Conservation (phyloP, 139 green algal genomes). For the Micractinium sp. region DNA sequence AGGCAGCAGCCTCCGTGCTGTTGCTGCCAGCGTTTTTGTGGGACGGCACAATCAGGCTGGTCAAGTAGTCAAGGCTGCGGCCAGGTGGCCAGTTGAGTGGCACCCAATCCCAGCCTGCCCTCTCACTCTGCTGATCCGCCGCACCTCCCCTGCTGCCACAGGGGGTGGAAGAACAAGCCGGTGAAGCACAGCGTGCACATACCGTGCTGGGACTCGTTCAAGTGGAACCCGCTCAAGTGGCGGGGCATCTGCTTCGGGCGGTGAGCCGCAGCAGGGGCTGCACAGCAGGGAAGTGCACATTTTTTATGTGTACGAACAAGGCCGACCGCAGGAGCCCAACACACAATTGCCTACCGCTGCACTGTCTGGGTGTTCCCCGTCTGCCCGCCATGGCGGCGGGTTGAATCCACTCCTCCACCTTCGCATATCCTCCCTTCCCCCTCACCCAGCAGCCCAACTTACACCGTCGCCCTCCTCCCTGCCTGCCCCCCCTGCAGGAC, state of each 20-base stretch:
- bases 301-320: no score
- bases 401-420: not conserved
- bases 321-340: no score
- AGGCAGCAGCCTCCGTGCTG: no score
- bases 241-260: constrained; percentile 44
- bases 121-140: not conserved
- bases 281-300: no score
- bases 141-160: not conserved
- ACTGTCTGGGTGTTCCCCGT: not conserved
- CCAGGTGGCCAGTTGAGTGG: not conserved
- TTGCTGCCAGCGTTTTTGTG: not conserved
- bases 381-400: no score
- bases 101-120: not conserved
- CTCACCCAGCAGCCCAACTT: not conserved
- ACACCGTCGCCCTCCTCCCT: not conserved
- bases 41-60: not conserved
- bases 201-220: constrained; percentile 57
- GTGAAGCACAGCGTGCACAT: constrained; percentile 56
- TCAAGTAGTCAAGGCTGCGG: no score
- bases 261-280: not conserved
- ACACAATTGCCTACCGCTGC: not conserved
- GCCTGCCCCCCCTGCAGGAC: constrained; percentile 13
- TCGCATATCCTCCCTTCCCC: not conserved
- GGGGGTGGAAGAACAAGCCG: constrained; percentile 12
- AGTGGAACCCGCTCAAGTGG: constrained; percentile 43